Evolutionary conservation across 179 eudicot genomes (phyloP).

Genomic region (Corrigiola litoralis): DNA sequence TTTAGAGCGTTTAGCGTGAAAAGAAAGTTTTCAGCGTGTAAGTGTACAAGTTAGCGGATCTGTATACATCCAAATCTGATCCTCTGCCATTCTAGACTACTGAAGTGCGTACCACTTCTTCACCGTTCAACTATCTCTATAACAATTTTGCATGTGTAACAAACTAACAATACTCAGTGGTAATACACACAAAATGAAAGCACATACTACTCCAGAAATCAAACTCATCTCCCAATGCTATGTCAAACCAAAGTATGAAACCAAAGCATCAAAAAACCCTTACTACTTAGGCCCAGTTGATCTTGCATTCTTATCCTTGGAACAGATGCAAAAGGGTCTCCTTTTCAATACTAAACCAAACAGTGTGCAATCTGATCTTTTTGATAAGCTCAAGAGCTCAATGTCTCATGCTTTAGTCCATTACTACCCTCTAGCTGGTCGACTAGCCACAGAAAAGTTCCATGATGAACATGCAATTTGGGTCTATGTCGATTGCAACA

Average conservation of each 20-base stretch:
- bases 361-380: conserved; percentile 6
- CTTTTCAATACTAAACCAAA: conserved; percentile 7
- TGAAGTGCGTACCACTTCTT: too few relatives aligned
- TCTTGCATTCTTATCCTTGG: not conserved
- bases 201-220: too few relatives aligned
- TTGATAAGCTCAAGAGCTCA: conserved; percentile 31
- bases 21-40: too few relatives aligned
- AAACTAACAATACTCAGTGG: too few relatives aligned
- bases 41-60: too few relatives aligned
- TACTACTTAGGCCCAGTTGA: conserved; percentile 2
- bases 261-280: conserved; percentile 5
- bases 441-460: conserved; percentile 28
- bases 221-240: not conserved
- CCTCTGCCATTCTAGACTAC: too few relatives aligned
- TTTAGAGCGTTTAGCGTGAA: too few relatives aligned
- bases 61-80: too few relatives aligned
- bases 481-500: conserved; percentile 32
- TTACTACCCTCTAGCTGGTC: conserved; percentile 50
- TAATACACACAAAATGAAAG: too few relatives aligned
- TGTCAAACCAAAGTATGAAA: conserved; percentile 7
- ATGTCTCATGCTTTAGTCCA: conserved; percentile 28
- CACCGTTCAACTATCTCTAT: too few relatives aligned
- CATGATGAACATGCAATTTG: conserved; percentile 27
- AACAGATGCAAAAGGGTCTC: conserved; percentile 17
- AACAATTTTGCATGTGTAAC: too few relatives aligned